Percentiles rank a stretch among this genome's conserved stretches.
These are phyloP conservation scores for Polysphondylium violaceum DNA, from an alignment of 78 protist genomes.

Conservation along the genomic window DNA sequence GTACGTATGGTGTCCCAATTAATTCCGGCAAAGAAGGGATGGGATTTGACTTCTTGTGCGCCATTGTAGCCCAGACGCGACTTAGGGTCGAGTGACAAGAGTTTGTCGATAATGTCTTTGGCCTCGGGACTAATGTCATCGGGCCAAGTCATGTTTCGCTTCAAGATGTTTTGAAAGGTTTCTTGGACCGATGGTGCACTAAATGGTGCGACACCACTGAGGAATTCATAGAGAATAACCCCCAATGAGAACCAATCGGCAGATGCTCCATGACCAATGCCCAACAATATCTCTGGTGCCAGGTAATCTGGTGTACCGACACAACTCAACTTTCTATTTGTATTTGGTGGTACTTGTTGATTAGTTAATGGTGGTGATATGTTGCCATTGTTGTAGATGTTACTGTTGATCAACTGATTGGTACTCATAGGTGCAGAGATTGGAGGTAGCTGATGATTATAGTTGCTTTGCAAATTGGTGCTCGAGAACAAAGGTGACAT, in stretches of 20 bases:
- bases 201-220: constrained; percentile 81
- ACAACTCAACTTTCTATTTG: constrained; percentile 59
- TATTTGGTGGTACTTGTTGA: constrained; percentile 18
- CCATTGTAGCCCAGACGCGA: constrained; percentile 76
- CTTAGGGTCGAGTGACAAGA: constrained; percentile 72
- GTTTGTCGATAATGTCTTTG: constrained; percentile 62
- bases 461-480: too few species aligned
- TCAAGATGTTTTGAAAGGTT: constrained; percentile 83
- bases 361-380: constrained; percentile 17
- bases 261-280: constrained; percentile 82
- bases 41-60: constrained; percentile 79
- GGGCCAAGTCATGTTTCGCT: constrained; percentile 74
- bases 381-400: background rate
- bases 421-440: background rate
- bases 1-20: constrained; percentile 81
- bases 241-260: constrained; percentile 88
- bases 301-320: constrained; percentile 98
- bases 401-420: constrained; percentile 4
- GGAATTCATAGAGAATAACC: constrained; percentile 74
- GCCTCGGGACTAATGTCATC: constrained; percentile 62
- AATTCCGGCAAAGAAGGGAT: constrained; percentile 81
- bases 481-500: background rate
- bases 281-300: constrained; percentile 96
- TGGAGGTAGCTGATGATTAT: background rate
- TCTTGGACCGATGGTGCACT: constrained; percentile 74